Evolutionary conservation across 2,329 filamentous ascomycete genomes (phyloP).

Genomic region (Aspergillus eucalypticola): DNA sequence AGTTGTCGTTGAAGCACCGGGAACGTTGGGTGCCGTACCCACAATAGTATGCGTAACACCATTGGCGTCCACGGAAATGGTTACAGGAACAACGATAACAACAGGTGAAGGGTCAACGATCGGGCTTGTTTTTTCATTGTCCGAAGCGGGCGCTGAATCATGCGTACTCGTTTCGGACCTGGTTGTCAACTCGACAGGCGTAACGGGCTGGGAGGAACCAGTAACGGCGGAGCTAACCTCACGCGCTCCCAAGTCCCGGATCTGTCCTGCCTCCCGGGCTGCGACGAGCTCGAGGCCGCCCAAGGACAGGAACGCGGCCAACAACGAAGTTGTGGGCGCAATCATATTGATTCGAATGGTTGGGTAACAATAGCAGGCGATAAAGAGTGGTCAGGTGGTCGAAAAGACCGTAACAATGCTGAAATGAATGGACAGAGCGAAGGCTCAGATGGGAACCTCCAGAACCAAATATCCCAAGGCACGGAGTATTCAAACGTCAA

Average conservation of each 20-base stretch:
- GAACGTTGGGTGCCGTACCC: slow-evolving; percentile 11
- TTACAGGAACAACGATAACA: slow-evolving; percentile 23
- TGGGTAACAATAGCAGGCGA: slow-evolving; percentile 2
- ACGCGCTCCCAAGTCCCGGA: slow-evolving; percentile 34
- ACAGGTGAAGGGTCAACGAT: slow-evolving; percentile 10
- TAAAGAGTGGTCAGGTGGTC: slow-evolving; percentile 12
- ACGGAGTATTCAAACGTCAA: slow-evolving; percentile 13
- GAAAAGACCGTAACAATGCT: slow-evolving; percentile 10
- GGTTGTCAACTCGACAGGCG: neutral
- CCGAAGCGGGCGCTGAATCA: neutral
- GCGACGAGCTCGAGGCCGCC: slow-evolving; percentile 36
- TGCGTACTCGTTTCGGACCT: slow-evolving; percentile 7
- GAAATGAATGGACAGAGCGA: slow-evolving; percentile 29
- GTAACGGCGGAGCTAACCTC: slow-evolving; percentile 10
- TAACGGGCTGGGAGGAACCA: slow-evolving; percentile 1
- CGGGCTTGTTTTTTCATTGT: neutral
- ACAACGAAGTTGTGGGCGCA: slow-evolving; percentile 28
- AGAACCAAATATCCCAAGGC: slow-evolving; percentile 10
- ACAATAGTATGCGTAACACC: slow-evolving; percentile 28
- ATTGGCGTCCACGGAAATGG: slow-evolving; percentile 24
- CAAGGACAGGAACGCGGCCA: slow-evolving; percentile 36
- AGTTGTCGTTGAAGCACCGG: slow-evolving; percentile 17
- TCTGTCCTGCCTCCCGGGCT: slow-evolving; percentile 29
- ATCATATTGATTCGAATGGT: slow-evolving; percentile 31
- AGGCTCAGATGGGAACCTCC: slow-evolving; percentile 19